Base-by-base conservation (phyloP, 306 rosid species). In the Cicer pinnatifidum region DNA sequence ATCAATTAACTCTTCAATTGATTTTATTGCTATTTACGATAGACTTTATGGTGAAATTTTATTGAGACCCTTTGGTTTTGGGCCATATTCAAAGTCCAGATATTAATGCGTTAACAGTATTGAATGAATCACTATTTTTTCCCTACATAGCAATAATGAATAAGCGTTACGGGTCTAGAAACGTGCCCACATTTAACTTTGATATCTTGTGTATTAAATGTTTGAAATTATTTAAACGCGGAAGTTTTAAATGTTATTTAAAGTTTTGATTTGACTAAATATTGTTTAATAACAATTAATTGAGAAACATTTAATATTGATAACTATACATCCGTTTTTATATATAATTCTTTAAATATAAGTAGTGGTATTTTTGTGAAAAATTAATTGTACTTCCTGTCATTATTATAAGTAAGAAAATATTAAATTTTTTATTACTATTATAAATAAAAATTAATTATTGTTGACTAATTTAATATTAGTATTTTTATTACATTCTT, bases 1-100 rank as follows among this genome's bases (percentile, higher is more conserved):
- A 20, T 46, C 48, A 11, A 53, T 51, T 35, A n/a, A 69, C 1
- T 28, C 17, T 4, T 62, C 47, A 63, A 62, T 78, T 78, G 39
- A 17, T 65, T 70, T 79, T 35, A 64, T 54, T 65, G 71, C 16
- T 13, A 46, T 56, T 72, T 57, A 54, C 60, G 44, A 72, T 16
- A 64, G 16, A 53, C 11, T 15, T 54, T 53, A 35, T 62, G 47
- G 9, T 51, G 16, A 4, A 33, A 11, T 38, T 77, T 68, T 68
- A 37, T 77, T 19, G 28, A 20, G 58, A 35, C 13, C 3, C 44
- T 53, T 13, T 68, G 38, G 13, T 67, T 53, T 54, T 76, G 69
- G 69, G 60, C 46, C 73, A 44, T 11, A 44, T 69, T 12, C 58
- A 7, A 16, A 19, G 20, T 71, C 46, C 72, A 64, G 20, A 23